phyloP scores from a whole-genome alignment of 345 rosid genomes.

The Eucalyptus cladocalyx region DNA sequence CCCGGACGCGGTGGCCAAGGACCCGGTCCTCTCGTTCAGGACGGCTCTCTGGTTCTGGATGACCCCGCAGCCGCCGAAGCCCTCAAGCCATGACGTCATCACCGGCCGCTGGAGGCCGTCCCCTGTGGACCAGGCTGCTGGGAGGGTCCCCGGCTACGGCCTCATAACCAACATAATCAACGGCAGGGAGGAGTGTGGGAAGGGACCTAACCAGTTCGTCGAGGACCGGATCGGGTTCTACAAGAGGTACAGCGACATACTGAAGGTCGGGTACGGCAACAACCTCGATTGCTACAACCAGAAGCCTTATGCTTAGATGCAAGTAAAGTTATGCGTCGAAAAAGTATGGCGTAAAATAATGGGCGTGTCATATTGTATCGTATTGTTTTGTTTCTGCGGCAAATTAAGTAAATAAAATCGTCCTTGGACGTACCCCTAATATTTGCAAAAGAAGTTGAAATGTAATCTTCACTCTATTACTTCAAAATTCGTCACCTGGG shows the following conservation, averaged over 20 bases:
- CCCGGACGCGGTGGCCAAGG: slow-evolving; percentile 6
- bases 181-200: slow-evolving; percentile 6
- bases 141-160: slow-evolving; percentile 12
- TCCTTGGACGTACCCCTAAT: not conserved
- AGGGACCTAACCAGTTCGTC: not conserved
- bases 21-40: slow-evolving; percentile 7
- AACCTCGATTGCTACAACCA: not conserved
- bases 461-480: not conserved
- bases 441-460: not conserved
- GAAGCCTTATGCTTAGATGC: not conserved
- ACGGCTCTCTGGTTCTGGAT: slow-evolving; percentile 24
- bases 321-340: not conserved
- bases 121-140: not conserved
- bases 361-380: too few species aligned
- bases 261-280: not conserved
- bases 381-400: not conserved
- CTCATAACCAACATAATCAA: slow-evolving; percentile 18
- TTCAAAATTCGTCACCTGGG: not conserved
- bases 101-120: not conserved
- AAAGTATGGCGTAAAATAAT: not conserved
- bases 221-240: slow-evolving; percentile 9
- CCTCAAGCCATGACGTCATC: slow-evolving; percentile 12
- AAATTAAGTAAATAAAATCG: not conserved
- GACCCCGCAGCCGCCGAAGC: slow-evolving; percentile 11
- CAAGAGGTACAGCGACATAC: slow-evolving; percentile 1